Evolutionary conservation across 345 rosid species (phyloP), one percentile per base, ranked within the genome.

Genomic region (Adansonia digitata): DNA sequence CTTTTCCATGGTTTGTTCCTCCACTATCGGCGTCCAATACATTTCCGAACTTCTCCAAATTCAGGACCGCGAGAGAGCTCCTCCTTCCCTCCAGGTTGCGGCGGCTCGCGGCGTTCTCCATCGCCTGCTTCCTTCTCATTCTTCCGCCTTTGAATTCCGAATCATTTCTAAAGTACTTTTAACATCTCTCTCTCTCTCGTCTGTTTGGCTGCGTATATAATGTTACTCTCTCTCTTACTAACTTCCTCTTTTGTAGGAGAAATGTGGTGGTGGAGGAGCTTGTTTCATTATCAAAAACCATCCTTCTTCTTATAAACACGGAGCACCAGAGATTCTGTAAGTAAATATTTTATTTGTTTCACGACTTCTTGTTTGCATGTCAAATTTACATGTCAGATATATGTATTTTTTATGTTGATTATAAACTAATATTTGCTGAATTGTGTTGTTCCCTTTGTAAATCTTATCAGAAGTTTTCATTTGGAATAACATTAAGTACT

Each of bases 11-110:
- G 80, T 79, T 74, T 77, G 56, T 13, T 57, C 89, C 1, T 88
- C 90, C 48, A 85, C 94, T 43, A 66, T 83, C 82, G 94, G 94
- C 52, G 89, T 86, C 75, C 82, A 81, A 20, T 84, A 86, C 83
- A 77, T 90, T n/a, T 86, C 90, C 11, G 73, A 77, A 40, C 80
- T 90, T 27, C 92, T 90, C 66, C 85, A 88, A 20, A 79, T 85
- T 61, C 94, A 90, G 81, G 92, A 85, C 24, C 80, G 80, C 53
- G 92, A 88, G 82, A 81, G 90, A 24, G 87, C 92, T 79, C 79
- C 89, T 75, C 84, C 89, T 31, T 61, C 88, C 3, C 84, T 85
- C 76, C 94, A 90, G 75, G 51, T 88, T 31, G 84, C 85, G 8
- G 89, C 94, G 0, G 89, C 91, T 29, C 76, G 81, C 20, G 84